A percentile compares a stretch with the other conserved stretches of the same genome.
These are phyloP conservation scores for Citropsis articulata DNA, from an alignment of 345 rosid species.

Conservation along the genomic window DNA sequence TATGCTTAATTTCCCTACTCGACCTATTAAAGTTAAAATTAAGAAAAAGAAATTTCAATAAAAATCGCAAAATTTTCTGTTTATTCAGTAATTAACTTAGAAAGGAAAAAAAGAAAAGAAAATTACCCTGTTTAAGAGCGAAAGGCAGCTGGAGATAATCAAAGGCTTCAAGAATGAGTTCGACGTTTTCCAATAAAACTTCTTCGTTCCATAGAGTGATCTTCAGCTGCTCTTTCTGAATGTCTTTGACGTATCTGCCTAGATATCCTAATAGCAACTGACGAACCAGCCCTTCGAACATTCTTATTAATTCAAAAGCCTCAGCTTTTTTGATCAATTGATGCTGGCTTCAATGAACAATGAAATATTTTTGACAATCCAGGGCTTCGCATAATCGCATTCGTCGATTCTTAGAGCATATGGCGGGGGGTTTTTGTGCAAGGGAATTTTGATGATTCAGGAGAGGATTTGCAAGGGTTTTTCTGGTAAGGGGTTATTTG, in stretches of 20 bases:
- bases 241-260: conserved; percentile 77
- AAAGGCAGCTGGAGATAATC: conserved; percentile 86
- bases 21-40: conserved; percentile 29
- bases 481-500: no score
- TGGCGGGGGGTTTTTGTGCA: neutral
- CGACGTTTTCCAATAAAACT: conserved; percentile 72
- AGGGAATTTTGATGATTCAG: neutral
- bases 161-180: conserved; percentile 81
- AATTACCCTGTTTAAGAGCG: conserved; percentile 67
- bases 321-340: neutral
- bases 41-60: neutral
- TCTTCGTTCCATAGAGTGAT: conserved; percentile 81
- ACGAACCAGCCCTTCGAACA: conserved; percentile 75
- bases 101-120: neutral
- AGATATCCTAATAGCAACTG: conserved; percentile 67
- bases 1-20: conserved; percentile 75
- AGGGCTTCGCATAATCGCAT: neutral
- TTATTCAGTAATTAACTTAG: neutral
- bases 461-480: no score
- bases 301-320: conserved; percentile 15
- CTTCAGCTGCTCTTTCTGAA: conserved; percentile 76
- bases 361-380: neutral
- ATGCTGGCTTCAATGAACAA: neutral
- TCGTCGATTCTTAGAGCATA: neutral
- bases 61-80: neutral